phyloP scores from a whole-genome alignment of 805 yeast genomes.

The Sporopachydermia quercuum region DNA sequence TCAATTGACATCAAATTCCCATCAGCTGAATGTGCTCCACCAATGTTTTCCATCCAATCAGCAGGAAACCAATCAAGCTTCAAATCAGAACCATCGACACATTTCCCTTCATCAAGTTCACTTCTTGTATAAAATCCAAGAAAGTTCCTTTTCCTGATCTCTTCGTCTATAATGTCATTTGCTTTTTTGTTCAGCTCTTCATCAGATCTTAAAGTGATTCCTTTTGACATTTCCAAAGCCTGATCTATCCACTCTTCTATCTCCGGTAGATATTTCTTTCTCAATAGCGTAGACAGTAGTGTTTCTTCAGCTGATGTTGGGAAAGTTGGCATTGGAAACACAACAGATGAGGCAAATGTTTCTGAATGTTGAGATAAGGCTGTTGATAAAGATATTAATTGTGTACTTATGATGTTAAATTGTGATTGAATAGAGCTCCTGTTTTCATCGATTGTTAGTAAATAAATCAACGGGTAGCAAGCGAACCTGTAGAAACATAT shows the following conservation, averaged over 20 bases:
- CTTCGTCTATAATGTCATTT: conserved; percentile 32
- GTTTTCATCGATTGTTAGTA: conserved; percentile 11
- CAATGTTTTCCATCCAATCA: conserved; percentile 7
- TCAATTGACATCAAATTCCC: neutral
- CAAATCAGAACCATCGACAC: conserved; percentile 6
- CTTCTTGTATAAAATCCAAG: conserved; percentile 43
- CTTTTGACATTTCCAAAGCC: conserved; percentile 21
- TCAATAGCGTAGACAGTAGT: conserved; percentile 63
- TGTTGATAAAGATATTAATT: conserved; percentile 60
- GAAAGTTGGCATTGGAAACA: conserved; percentile 70
- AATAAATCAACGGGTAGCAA: conserved; percentile 13
- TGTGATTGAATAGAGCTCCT: conserved; percentile 68
- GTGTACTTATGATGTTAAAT: conserved; percentile 70
- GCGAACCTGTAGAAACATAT: conserved; percentile 26
- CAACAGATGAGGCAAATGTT: conserved; percentile 49
- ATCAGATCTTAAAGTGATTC: conserved; percentile 21
- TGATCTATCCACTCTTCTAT: conserved; percentile 71
- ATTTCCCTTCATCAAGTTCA: conserved; percentile 23
- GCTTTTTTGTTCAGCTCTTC: conserved; percentile 67
- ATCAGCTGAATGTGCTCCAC: neutral
- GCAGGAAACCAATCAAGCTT: neutral
- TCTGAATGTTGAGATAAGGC: conserved; percentile 50
- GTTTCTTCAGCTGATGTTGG: conserved; percentile 80
- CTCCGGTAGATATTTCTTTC: conserved; percentile 84
- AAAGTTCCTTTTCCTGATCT: conserved; percentile 42